Conservation (phyloP, 2,329 filamentous ascomycete species). For the Neophaeococcomyces mojaviensis region DNA sequence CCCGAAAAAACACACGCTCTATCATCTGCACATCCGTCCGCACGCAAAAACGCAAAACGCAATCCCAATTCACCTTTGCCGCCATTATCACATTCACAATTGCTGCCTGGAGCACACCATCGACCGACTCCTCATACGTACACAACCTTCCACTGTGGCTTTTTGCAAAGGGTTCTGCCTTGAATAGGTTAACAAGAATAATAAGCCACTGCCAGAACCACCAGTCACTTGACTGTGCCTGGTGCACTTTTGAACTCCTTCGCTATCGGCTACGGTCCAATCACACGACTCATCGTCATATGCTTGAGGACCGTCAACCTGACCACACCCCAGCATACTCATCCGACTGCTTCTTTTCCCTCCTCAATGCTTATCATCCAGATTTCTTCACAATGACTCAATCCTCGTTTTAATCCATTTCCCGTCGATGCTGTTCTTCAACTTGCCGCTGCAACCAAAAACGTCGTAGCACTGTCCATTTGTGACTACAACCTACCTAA, state of each 20-base stretch:
- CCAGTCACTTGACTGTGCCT: slow-evolving; percentile 10
- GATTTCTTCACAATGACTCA: slow-evolving; percentile 14
- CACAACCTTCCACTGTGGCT: background rate
- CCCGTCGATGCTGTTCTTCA: background rate
- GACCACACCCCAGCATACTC: slow-evolving; percentile 12
- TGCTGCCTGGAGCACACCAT: too few species aligned
- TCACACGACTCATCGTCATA: slow-evolving; percentile 19
- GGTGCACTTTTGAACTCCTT: slow-evolving; percentile 6
- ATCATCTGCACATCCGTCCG: too few species aligned
- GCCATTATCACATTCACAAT: too few species aligned
- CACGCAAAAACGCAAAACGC: too few species aligned
- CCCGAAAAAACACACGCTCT: too few species aligned
- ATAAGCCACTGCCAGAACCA: background rate
- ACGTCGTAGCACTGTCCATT: background rate
- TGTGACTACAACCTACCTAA: slow-evolving; percentile 6
- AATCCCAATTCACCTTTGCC: too few species aligned
- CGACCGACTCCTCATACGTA: background rate
- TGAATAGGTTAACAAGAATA: background rate
- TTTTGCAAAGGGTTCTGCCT: background rate
- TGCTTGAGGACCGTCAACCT: slow-evolving; percentile 16
- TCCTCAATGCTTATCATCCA: slow-evolving; percentile 6
- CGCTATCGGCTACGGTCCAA: background rate
- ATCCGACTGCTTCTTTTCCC: slow-evolving; percentile 9
- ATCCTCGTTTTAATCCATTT: slow-evolving; percentile 10
- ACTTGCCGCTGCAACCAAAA: slow-evolving; percentile 3